Conservation (phyloP, 306 rosid genomes). For the Sindora glabra region DNA sequence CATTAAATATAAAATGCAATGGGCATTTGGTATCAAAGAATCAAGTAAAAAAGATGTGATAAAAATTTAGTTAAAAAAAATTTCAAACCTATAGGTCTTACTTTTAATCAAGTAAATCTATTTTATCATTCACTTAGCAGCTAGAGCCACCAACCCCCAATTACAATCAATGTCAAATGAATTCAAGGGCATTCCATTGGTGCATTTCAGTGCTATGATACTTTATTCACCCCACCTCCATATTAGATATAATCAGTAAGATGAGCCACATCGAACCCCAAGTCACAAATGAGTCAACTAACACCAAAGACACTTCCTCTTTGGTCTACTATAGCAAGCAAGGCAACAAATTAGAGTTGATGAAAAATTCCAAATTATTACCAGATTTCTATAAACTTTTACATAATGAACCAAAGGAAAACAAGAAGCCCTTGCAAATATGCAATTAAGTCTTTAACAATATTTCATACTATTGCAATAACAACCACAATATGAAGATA, state of each 20-base stretch:
- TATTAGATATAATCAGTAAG: not conserved
- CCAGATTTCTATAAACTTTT: too few species aligned
- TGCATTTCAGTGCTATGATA: not conserved
- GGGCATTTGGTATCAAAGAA: not conserved
- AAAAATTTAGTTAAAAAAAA: not conserved
- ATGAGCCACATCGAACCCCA: too few species aligned
- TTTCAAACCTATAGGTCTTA: not conserved
- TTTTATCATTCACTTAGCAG: too few species aligned
- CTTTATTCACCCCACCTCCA: conserved; percentile 2
- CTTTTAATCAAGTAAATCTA: not conserved
- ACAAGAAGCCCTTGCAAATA: not conserved
- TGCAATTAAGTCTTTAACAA: too few species aligned
- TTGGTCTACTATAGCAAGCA: not conserved
- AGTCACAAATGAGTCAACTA: too few species aligned
- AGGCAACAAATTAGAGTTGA: not conserved
- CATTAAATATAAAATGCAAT: conserved; percentile 11
- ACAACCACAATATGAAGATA: too few species aligned
- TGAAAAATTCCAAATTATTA: not conserved
- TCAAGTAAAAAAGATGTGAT: not conserved
- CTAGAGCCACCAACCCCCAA: too few species aligned
- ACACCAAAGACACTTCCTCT: not conserved
- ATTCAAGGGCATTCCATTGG: not conserved
- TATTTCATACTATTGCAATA: too few species aligned
- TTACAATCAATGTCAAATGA: not conserved
- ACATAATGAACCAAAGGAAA: not conserved